A percentile compares a stretch with the other conserved stretches of the same genome.
Conservation (phyloP, 1,284 basidiomycete genomes). For the Ganoderma leucocontextum region DNA sequence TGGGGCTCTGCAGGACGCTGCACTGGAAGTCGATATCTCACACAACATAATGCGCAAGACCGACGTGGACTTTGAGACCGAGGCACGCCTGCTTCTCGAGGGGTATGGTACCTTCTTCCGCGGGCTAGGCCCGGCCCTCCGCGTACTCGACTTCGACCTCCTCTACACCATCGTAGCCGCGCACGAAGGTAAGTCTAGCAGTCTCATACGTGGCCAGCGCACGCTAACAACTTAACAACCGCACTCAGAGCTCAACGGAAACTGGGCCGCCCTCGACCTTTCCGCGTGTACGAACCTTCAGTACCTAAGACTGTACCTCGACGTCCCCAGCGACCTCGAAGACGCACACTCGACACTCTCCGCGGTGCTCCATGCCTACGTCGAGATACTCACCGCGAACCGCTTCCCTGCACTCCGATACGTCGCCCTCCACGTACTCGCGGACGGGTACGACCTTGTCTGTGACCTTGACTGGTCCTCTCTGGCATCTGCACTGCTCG, state of each 20-base stretch:
- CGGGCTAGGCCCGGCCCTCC: not conserved
- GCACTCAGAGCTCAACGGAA: not conserved
- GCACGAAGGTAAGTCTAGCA: not conserved
- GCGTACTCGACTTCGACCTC: not conserved
- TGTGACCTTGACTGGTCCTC: not conserved
- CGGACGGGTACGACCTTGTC: not conserved
- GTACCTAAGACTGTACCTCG: not conserved
- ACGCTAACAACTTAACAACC: not conserved
- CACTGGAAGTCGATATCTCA: not conserved
- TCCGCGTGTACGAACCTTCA: slow-evolving; percentile 10
- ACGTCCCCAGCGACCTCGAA: not conserved
- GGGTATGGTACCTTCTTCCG: slow-evolving; percentile 1
- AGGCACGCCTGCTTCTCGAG: not conserved
- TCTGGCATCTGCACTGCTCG: not conserved
- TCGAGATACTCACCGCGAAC: not conserved
- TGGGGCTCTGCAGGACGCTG: not conserved
- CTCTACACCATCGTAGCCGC: not conserved
- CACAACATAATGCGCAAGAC: not conserved
- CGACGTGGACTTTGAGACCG: not conserved
- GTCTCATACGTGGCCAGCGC: not conserved
- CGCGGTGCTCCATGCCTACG: not conserved
- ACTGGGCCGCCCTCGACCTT: slow-evolving; percentile 6
- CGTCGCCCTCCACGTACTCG: not conserved
- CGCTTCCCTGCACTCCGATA: not conserved
- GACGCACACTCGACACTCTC: not conserved